Base-by-base conservation (phyloP, 345 rosid genomes). In the Eucalyptus dawsonii region DNA sequence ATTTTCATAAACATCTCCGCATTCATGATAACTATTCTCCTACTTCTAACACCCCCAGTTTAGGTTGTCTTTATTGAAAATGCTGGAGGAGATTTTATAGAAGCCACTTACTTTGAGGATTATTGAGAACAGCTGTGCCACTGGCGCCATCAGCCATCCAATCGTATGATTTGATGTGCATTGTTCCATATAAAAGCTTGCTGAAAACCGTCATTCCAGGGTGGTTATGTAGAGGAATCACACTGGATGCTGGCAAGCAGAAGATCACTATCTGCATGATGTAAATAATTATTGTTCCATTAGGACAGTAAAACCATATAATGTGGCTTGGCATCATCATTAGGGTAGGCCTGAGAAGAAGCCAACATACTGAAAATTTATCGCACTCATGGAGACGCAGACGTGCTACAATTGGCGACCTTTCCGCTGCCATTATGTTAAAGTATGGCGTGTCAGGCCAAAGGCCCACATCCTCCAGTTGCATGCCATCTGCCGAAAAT, bases 161-260 rank as follows among this genome's bases (percentile, higher is more conserved):
- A 90, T 98, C 99, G 58, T 95, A 98, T 9, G 99, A 97, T 93
- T 97, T 98, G 88, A 98, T 96, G 92, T 98, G 99, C 99, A 97
- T 93, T 9, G 96, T 91, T 91, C 99, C 99, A 27, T 96, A 96
- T 14, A 98, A 95, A 87, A 98, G 96, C 94, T 97, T 97, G 92
- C 99, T 95, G 89, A 98, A 98, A 58, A 98, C 99, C 0, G 99
- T 98, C 99, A 98, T 98, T 89, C 95, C 96, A 13, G 99, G 99
- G 93, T 98, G 99, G 87, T 98, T 95, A 90, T 98, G 99, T 76
- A 98, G 98, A 5, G 99, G 99, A 91, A 98, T 94, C 86, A 95
- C 97, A 86, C 95, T 97, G 22, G 95, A 92, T 19, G 97, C 97
- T 10, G 99, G 99, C 92, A 98, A 95, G 92, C 99, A 97, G 91